Base-by-base conservation (phyloP, 495 filamentous ascomycete genomes). In the Daldinia bambusicola region DNA sequence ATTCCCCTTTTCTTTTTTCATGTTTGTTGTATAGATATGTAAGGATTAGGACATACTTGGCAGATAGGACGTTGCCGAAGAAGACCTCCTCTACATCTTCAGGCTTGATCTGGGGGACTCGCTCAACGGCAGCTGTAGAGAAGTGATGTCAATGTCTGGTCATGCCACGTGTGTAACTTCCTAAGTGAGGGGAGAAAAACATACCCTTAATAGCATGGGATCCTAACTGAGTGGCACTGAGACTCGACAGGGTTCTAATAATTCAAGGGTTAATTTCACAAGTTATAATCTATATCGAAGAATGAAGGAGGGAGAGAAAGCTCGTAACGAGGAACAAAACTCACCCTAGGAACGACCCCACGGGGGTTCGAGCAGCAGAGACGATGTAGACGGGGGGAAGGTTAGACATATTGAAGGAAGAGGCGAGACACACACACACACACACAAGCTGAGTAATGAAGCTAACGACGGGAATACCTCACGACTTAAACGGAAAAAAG, bases 51-150 rank as follows among this genome's bases (percentile, higher is more conserved):
- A 76, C 86, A 73, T 86, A 98, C 94, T 93, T 93, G 75, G 95
- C 95, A 50, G 94, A 96, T 72, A 99, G 87, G 59, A 99, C 95
- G 85, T 99, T 99, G 76, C 95, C 95, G 75, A 97, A 95, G 86
- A 95, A 96, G 76, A 98, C 92, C 77, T 99, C 95, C 77, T 98
- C 88, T 22, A 99, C 93, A 78, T 95, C 86, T 65, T 91, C 86
- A 51, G 93, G 84, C 79, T 95, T 91, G 82, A 99, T 87, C 69
- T 90, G 89, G 63, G 95, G 91, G 37, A 92, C 93, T 71, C 91
- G 90, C 78, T 93, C 89, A 70, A 99, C 84, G 65, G 94, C 94
- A 79, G 92, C 93, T 95, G 69, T 55, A 66, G 69, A 59, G 52
- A 34, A 32, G 65, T 63, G 67, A 59, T 75, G 74, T 70, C 36